A percentile compares a stretch with the other conserved stretches of the same genome.
phyloP scores from a whole-genome alignment of 768 basidiomycete genomes.

The Podaxis rugospora region DNA sequence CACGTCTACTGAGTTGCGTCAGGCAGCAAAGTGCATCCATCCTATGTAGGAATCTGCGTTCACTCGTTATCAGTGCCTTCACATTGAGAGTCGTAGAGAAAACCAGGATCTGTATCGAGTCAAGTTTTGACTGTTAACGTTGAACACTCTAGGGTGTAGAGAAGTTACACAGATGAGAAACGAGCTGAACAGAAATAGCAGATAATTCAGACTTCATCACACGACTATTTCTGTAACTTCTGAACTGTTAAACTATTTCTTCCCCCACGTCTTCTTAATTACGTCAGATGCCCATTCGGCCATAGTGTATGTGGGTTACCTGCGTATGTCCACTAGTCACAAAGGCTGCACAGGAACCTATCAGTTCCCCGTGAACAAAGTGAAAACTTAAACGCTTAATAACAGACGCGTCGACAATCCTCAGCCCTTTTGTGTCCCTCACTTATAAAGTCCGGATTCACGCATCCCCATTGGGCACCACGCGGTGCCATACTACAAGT shows the following conservation, averaged over 20 bases:
- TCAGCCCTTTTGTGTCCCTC: constrained; percentile 26
- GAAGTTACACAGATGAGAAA: background rate
- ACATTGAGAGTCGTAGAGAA: background rate
- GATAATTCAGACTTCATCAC: background rate
- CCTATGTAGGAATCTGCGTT: background rate
- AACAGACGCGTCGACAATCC: constrained; percentile 34
- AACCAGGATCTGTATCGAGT: background rate
- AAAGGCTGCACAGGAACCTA: background rate
- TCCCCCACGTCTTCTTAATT: background rate
- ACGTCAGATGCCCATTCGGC: constrained; percentile 7
- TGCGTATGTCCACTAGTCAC: constrained; percentile 2
- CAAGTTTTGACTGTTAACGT: background rate
- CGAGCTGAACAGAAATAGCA: background rate
- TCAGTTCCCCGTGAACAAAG: background rate
- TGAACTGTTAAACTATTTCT: background rate
- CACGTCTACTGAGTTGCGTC: no score
- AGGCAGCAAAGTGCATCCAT: no score
- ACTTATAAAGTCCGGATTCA: constrained; percentile 31
- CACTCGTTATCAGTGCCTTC: background rate
- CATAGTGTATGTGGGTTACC: background rate
- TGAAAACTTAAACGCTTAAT: constrained; percentile 21
- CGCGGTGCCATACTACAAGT: constrained; percentile 26
- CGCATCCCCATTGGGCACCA: constrained; percentile 24
- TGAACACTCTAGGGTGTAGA: background rate
- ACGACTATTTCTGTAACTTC: background rate